Conservation (phyloP, 768 basidiomycete species). For the Tulasnella sp. region DNA sequence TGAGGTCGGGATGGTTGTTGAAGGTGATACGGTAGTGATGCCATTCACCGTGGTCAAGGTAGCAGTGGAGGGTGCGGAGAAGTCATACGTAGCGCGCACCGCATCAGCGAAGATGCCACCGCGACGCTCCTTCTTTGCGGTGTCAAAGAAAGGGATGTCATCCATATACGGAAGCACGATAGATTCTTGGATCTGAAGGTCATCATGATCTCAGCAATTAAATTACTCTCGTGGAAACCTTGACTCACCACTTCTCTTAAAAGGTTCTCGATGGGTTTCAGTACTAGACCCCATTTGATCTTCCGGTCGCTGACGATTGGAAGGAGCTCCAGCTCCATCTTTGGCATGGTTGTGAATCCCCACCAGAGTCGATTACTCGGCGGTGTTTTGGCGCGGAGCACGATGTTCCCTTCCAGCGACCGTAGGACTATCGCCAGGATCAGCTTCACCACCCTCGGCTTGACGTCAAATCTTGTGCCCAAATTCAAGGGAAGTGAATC, state of each 20-base stretch:
- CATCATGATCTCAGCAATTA: not conserved
- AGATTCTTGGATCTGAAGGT: conserved; percentile 79
- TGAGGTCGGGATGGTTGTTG: conserved; percentile 7
- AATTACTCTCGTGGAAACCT: not conserved
- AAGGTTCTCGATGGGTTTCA: conserved; percentile 79
- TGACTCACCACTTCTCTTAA: conserved; percentile 71
- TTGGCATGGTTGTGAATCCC: conserved; percentile 80
- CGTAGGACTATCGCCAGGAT: conserved; percentile 81
- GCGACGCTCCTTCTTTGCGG: conserved; percentile 46
- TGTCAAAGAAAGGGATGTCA: conserved; percentile 93
- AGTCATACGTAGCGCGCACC: conserved; percentile 22
- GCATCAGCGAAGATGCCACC: conserved; percentile 90
- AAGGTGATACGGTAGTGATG: not conserved
- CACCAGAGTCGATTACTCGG: conserved; percentile 96
- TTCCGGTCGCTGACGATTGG: conserved; percentile 91
- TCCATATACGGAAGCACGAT: conserved; percentile 98
- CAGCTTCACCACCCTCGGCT: conserved; percentile 81
- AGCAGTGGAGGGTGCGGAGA: conserved; percentile 1
- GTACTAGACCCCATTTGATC: conserved; percentile 88
- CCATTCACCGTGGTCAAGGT: conserved; percentile 1
- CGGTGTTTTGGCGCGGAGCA: conserved; percentile 86
- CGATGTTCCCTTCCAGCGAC: conserved; percentile 82
- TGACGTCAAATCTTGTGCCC: conserved; percentile 56
- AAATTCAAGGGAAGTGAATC: conserved; percentile 19
- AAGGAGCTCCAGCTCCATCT: conserved; percentile 80